Evolutionary conservation across 2,329 filamentous ascomycete genomes (phyloP).

Genomic region (Paecilomyces dactylethromorphus): DNA sequence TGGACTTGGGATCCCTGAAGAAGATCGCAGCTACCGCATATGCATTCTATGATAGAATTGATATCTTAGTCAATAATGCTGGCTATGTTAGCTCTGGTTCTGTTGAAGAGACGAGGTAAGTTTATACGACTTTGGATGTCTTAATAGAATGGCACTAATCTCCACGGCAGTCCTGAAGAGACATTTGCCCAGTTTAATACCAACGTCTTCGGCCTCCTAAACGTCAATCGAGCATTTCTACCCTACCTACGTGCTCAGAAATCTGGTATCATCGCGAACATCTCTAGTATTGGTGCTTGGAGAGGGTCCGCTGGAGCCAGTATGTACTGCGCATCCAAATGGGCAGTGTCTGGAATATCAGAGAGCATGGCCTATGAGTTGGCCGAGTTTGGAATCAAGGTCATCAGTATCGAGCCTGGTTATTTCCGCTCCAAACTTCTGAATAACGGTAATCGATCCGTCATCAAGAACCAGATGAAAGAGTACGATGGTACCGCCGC

Average conservation of each 20-base stretch:
- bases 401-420: constrained; percentile 12
- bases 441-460: not conserved
- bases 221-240: constrained; percentile 28
- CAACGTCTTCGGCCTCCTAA: constrained; percentile 33
- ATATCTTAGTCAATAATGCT: constrained; percentile 31
- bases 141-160: not conserved
- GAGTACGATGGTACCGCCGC: constrained; percentile 9
- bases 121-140: not conserved
- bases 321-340: constrained; percentile 31
- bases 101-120: constrained; percentile 20
- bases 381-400: constrained; percentile 9
- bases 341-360: not conserved
- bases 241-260: constrained; percentile 28
- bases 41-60: constrained; percentile 17
- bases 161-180: constrained; percentile 9
- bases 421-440: constrained; percentile 13
- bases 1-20: constrained; percentile 11
- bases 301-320: constrained; percentile 16
- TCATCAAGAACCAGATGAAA: not conserved
- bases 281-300: constrained; percentile 29
- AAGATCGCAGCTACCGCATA: constrained; percentile 11
- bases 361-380: constrained; percentile 5
- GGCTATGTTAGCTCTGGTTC: constrained; percentile 20
- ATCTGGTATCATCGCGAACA: constrained; percentile 29
- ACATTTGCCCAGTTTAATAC: constrained; percentile 25